Percentiles rank a stretch among this genome's conserved stretches.
These are phyloP conservation scores for Paraconiothyrium sp. DNA, from an alignment of 2,329 filamentous ascomycete species.

Conservation along the genomic window DNA sequence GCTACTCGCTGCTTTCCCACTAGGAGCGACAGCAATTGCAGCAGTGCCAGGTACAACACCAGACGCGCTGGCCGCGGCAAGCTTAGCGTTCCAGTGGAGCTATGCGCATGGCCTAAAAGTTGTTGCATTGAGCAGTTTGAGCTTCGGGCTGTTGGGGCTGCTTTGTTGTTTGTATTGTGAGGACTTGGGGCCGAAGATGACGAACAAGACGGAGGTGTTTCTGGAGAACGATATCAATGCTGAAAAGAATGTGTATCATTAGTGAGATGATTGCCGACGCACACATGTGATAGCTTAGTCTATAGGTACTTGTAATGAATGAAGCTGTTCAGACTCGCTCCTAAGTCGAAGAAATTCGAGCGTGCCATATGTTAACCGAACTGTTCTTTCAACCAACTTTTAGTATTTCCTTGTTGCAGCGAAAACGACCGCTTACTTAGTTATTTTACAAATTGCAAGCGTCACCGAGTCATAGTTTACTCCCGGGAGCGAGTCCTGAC, in stretches of 20 bases:
- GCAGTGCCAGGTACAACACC: conserved; percentile 27
- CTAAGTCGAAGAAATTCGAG: too few relatives aligned
- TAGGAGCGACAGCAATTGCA: conserved; percentile 33
- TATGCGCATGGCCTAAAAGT: conserved; percentile 35
- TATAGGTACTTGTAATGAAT: neutral
- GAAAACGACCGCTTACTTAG: neutral
- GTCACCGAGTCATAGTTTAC: neutral
- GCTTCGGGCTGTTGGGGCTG: conserved; percentile 9
- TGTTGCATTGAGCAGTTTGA: conserved; percentile 32
- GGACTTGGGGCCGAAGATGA: conserved; percentile 38
- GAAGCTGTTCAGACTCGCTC: too few relatives aligned
- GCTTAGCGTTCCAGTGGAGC: conserved; percentile 31
- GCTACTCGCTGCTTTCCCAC: conserved; percentile 34
- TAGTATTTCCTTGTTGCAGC: neutral
- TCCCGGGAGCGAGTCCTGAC: neutral
- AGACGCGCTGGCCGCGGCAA: conserved; percentile 29
- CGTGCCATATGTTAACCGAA: too few relatives aligned
- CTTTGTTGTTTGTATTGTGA: conserved; percentile 27
- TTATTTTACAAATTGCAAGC: neutral
- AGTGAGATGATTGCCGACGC: neutral
- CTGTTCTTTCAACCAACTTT: too few relatives aligned
- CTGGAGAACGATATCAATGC: conserved; percentile 39
- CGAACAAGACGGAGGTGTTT: conserved; percentile 38
- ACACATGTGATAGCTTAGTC: neutral
- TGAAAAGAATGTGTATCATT: conserved; percentile 38